Base-by-base conservation (phyloP, 2,329 filamentous ascomycete genomes). In the Arthrobotrys pseudoclavata region DNA sequence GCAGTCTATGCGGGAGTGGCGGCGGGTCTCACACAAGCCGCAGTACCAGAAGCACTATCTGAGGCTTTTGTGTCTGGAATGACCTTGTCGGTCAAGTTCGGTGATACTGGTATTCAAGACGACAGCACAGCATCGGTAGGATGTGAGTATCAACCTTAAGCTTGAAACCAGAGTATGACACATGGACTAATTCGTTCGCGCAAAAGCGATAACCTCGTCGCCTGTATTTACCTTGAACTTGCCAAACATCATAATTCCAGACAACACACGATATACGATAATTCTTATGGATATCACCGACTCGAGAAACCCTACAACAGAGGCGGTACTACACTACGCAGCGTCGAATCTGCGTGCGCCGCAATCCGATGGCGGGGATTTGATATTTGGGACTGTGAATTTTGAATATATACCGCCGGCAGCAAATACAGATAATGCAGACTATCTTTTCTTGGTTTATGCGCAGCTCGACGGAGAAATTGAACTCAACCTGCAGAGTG, bases 201-300 rank as follows among this genome's bases (percentile, higher is more conserved):
- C 24, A 67, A 37, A 37, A 70, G 72, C 60, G 52, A 66, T 69
- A 60, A 61, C 66, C 10, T 69, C 72, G 13, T 70, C 72, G 13
- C 66, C 72, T 29, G 50, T 69, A 34, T 70, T 76, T 50, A 66
- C 60, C 18, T n/a, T 76, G 34, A 70, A 61, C 40, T 76, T 66
- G 29, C 67, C 72, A 4, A 31, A 53, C 9, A n/a, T 22, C 22
- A 40, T 24, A n/a, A 69, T 76, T 31, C 57, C 66, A 5, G 66
- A 66, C 72, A 76, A 76, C 57, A 76, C 72, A 61, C 42, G 47
- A n/a, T 76, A 70, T 34, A 76, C 72, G 10, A 67, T 76, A 13
- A 55, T 76, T 37, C 72, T 70, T 7, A n/a, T 76, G 18, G 72
- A 76, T 55, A 76, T 76, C 45, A 76, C 72, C 6, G 48, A 53